Percentiles rank a stretch among this genome's conserved stretches.
Evolutionary conservation across 2,329 filamentous ascomycete genomes (phyloP).

Genomic region (Keithomyces neogunnii): DNA sequence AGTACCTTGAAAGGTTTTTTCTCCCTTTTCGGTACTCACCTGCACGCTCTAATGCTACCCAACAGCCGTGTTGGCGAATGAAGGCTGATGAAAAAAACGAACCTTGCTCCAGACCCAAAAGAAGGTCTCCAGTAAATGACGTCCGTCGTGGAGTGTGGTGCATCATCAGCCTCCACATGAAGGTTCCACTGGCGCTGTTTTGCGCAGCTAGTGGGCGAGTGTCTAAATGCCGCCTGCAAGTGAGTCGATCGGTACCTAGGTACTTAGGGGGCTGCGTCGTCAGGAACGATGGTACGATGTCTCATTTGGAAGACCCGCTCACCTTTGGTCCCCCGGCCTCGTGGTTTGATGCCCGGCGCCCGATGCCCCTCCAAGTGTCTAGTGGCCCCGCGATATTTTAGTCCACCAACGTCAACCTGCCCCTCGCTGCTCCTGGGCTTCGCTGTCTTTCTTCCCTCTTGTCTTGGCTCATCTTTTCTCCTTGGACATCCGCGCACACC

Average conservation of each 20-base stretch:
- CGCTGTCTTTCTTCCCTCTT: neutral
- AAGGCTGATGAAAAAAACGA: neutral
- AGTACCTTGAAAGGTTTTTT: neutral
- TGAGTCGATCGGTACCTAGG: neutral
- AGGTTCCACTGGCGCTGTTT: neutral
- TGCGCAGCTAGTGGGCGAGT: neutral
- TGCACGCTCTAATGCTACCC: neutral
- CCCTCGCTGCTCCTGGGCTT: neutral
- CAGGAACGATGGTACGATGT: neutral
- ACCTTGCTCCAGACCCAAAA: neutral
- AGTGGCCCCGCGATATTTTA: constrained; percentile 1
- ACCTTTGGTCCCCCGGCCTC: neutral
- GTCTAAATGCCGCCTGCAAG: too few species aligned
- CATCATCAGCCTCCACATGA: neutral
- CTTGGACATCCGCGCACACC: neutral
- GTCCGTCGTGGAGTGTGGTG: neutral
- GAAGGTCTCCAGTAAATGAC: constrained; percentile 3
- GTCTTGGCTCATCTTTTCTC: neutral
- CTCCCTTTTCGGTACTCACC: neutral
- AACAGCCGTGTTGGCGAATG: neutral
- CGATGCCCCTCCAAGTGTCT: neutral
- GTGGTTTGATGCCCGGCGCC: neutral
- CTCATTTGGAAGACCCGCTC: neutral
- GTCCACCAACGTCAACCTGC: neutral
- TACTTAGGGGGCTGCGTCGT: neutral